Evolutionary conservation across 805 yeast species (phyloP).

Genomic region (Candida wancherniae): DNA sequence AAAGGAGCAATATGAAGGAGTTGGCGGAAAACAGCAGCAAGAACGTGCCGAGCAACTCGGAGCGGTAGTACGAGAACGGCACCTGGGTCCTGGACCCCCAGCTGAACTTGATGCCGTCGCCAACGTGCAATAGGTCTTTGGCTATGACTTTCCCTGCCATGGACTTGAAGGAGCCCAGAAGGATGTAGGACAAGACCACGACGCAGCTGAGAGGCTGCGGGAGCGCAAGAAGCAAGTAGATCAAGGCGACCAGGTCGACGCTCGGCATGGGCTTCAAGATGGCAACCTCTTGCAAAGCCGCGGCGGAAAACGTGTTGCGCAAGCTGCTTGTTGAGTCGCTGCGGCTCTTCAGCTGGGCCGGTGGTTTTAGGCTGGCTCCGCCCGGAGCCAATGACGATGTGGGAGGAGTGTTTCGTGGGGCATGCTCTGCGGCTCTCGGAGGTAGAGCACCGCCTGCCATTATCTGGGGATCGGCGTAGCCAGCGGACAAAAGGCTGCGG

Average conservation of each 20-base stretch:
- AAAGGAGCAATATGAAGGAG: slow-evolving; percentile 20
- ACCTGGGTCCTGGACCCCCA: slow-evolving; percentile 9
- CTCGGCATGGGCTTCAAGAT: slow-evolving; percentile 12
- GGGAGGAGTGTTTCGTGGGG: slow-evolving; percentile 8
- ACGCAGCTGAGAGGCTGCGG: slow-evolving; percentile 25
- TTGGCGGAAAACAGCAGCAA: slow-evolving; percentile 22
- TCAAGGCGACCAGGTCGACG: slow-evolving; percentile 30
- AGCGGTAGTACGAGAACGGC: slow-evolving; percentile 14
- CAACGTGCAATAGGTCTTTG: slow-evolving; percentile 13
- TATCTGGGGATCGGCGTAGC: too few relatives aligned
- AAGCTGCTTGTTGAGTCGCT: neutral
- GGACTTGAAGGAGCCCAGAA: slow-evolving; percentile 27
- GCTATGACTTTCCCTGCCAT: slow-evolving; percentile 25
- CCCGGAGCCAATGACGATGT: slow-evolving; percentile 9
- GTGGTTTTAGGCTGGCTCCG: too few relatives aligned
- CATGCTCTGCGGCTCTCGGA: slow-evolving; percentile 2
- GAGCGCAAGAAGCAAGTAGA: slow-evolving; percentile 24
- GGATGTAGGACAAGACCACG: slow-evolving; percentile 20
- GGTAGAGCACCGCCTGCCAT: slow-evolving; percentile 8
- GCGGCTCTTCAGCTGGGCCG: slow-evolving; percentile 1
- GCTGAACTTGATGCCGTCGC: slow-evolving; percentile 4
- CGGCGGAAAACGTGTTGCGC: neutral
- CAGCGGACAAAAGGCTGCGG: too few relatives aligned
- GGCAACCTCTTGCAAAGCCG: neutral
- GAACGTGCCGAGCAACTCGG: slow-evolving; percentile 17